Evolutionary conservation across 352 stramenopile species (phyloP).

Genomic region (Phytophthora colocasiae): DNA sequence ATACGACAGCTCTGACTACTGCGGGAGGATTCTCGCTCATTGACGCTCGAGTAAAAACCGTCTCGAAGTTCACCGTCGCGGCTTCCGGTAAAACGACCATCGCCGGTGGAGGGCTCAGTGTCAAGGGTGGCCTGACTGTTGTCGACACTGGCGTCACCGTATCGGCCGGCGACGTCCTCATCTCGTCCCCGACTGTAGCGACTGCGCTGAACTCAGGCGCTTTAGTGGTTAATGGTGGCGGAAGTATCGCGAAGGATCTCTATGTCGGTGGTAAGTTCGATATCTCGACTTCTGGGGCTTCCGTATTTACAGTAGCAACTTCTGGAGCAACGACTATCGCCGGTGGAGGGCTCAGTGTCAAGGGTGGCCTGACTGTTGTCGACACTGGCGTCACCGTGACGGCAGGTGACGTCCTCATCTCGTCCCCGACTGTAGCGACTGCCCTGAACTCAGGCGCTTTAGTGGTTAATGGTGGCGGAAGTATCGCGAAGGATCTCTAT

Average conservation of each 20-base stretch:
- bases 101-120: neutral
- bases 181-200: conserved; percentile 32
- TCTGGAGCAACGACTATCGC: no score
- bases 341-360: neutral
- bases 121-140: neutral
- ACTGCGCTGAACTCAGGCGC: conserved; percentile 27
- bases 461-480: neutral
- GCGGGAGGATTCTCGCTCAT: no score
- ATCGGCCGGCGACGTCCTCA: neutral
- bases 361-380: conserved; percentile 25
- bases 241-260: conserved; percentile 39
- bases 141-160: neutral
- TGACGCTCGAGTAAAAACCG: no score
- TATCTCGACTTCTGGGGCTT: no score
- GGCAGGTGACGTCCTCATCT: no score
- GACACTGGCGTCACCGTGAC: conserved; percentile 1
- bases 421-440: no score
- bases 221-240: conserved; percentile 49
- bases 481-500: conserved; percentile 1
- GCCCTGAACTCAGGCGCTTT: neutral
- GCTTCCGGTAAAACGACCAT: no score
- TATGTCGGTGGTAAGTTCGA: neutral
- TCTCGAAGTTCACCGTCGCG: no score
- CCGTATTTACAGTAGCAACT: neutral
- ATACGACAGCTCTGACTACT: no score